Percentiles rank a stretch among this genome's conserved stretches.
These are phyloP conservation scores for Microdochium bolleyi DNA, from an alignment of 2,329 filamentous ascomycete species.

Conservation along the genomic window DNA sequence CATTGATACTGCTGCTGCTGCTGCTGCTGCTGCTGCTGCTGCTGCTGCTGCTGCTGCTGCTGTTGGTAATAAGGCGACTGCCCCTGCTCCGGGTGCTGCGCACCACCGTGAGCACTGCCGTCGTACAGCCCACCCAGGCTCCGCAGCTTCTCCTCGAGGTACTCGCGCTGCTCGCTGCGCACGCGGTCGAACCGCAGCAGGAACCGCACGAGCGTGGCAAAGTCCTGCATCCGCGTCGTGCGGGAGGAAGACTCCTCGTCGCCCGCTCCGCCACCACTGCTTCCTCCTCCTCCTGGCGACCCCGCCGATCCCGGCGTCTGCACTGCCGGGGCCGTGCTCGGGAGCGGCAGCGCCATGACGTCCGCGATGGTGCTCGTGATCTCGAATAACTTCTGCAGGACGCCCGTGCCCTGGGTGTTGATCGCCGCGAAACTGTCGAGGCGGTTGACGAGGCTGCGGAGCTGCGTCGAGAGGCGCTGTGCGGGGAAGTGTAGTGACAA, in stretches of 20 bases:
- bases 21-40: too few species aligned
- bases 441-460: slow-evolving; percentile 26
- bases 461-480: slow-evolving; percentile 26
- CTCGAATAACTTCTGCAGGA: slow-evolving; percentile 52
- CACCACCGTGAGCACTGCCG: neutral
- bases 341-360: slow-evolving; percentile 39
- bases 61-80: neutral
- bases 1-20: too few species aligned
- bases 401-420: slow-evolving; percentile 45
- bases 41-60: too few species aligned
- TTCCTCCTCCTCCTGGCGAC: neutral
- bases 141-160: neutral
- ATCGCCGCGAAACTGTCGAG: slow-evolving; percentile 32
- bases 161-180: neutral
- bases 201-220: neutral
- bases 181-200: slow-evolving; percentile 1
- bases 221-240: neutral
- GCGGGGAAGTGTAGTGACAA: slow-evolving; percentile 30
- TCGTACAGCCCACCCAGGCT: neutral
- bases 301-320: neutral
- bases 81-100: neutral
- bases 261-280: neutral
- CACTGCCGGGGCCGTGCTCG: neutral
- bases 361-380: slow-evolving; percentile 53
- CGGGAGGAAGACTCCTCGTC: neutral